These are phyloP conservation scores for Ploettnerulaceae sp. DNA, from an alignment of 2,329 filamentous ascomycete species.

Conservation along the genomic window DNA sequence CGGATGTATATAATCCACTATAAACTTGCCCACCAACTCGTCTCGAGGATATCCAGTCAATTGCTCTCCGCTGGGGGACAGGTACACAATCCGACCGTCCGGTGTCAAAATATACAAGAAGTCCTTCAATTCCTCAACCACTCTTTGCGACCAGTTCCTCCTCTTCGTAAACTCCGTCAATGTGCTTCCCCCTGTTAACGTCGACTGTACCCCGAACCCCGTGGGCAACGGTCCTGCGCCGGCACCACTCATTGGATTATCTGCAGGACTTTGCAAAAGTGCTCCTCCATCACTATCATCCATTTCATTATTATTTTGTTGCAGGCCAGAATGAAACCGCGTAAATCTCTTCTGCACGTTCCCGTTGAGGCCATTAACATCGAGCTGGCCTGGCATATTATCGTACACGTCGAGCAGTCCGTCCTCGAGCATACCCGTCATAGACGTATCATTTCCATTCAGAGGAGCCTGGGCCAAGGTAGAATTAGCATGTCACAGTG, in stretches of 20 bases:
- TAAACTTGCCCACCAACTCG: constrained; percentile 68
- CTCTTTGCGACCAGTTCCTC: constrained; percentile 78
- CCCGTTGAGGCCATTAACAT: constrained; percentile 33
- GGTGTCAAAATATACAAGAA: constrained; percentile 82
- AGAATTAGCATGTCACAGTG: constrained; percentile 6
- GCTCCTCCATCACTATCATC: constrained; percentile 16
- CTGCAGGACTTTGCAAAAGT: constrained; percentile 10
- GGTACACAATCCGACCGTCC: constrained; percentile 77
- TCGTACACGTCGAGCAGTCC: constrained; percentile 37
- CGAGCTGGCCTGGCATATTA: constrained; percentile 42
- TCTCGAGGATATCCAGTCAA: constrained; percentile 71
- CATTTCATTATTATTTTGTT: constrained; percentile 16
- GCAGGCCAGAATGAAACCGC: constrained; percentile 21
- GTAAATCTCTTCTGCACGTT: constrained; percentile 29
- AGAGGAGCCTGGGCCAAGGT: constrained; percentile 13
- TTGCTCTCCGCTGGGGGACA: constrained; percentile 70
- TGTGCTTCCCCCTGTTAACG: constrained; percentile 42
- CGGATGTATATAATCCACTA: constrained; percentile 78
- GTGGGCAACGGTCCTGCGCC: constrained; percentile 33
- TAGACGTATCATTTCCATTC: constrained; percentile 29
- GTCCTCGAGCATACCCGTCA: constrained; percentile 42
- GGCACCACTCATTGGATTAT: constrained; percentile 25
- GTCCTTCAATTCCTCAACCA: constrained; percentile 86
- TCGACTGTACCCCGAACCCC: constrained; percentile 29
- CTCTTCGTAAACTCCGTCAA: constrained; percentile 62